These are phyloP conservation scores for Magnusiomyces suaveolens DNA, from an alignment of 1,139 yeast species.

Conservation along the genomic window DNA sequence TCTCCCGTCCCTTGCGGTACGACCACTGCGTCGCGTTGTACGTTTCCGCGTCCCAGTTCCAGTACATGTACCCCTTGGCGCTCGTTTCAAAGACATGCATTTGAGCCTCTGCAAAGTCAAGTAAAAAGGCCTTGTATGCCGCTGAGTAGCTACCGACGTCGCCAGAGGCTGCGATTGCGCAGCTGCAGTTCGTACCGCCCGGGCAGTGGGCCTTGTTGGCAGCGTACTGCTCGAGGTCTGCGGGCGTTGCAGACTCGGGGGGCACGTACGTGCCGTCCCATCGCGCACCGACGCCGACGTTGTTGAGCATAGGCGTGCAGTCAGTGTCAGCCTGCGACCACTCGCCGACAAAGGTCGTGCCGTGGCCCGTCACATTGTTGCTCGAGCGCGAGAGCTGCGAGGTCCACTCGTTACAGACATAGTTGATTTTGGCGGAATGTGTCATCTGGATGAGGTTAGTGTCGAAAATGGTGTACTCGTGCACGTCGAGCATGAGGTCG, in stretches of 20 bases:
- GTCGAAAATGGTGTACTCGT: conserved; percentile 56
- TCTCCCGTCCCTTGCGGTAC: conserved; percentile 28
- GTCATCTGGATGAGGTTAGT: conserved; percentile 47
- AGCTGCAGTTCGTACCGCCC: conserved; percentile 16
- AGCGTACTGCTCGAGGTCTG: no score
- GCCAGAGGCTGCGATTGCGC: no score
- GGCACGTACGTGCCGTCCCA: conserved; percentile 47
- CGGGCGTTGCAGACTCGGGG: conserved; percentile 7
- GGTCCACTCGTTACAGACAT: conserved; percentile 38
- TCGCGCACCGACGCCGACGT: conserved; percentile 80
- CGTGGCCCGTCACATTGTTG: conserved; percentile 49
- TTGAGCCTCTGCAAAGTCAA: conserved; percentile 30
- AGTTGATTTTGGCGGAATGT: conserved; percentile 34
- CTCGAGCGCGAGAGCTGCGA: conserved; percentile 42
- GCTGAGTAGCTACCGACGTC: conserved; percentile 25
- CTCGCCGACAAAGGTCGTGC: conserved; percentile 63
- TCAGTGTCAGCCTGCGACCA: conserved; percentile 92
- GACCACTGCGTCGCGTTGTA: conserved; percentile 30
- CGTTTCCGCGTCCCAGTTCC: conserved; percentile 33
- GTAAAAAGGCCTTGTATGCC: conserved; percentile 25
- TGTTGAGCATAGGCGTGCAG: conserved; percentile 79
- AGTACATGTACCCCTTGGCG: conserved; percentile 32
- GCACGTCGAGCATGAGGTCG: conserved; percentile 53
- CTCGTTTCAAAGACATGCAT: conserved; percentile 29
- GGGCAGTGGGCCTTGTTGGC: conserved; percentile 25